A percentile compares a stretch with the other conserved stretches of the same genome.
These are phyloP conservation scores for Nyssa sinensis DNA, from an alignment of 148 eudicot species.

Conservation along the genomic window DNA sequence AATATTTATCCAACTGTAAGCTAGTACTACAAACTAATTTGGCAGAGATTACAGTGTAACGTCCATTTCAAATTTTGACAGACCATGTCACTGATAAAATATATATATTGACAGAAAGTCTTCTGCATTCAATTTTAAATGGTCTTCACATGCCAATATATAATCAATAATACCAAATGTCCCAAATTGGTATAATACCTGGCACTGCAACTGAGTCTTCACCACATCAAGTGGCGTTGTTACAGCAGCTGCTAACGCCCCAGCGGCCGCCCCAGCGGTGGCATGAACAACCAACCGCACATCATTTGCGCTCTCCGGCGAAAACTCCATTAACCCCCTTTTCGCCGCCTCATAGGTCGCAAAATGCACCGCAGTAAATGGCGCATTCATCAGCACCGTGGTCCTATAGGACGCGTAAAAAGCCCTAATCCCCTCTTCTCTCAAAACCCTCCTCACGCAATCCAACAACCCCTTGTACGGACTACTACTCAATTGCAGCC, in stretches of 20 bases:
- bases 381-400: constrained; percentile 90
- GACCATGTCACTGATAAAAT: no score
- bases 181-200: no score
- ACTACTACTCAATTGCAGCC: constrained; percentile 73
- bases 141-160: no score
- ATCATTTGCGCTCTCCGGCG: constrained; percentile 55
- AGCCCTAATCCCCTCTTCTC: constrained; percentile 79
- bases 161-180: no score
- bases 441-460: constrained; percentile 65
- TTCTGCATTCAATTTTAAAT: no score
- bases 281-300: constrained; percentile 81
- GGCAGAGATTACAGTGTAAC: no score
- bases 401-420: constrained; percentile 88
- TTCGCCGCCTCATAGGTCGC: constrained; percentile 91
- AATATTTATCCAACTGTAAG: no score
- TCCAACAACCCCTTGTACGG: constrained; percentile 73
- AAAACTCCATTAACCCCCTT: constrained; percentile 59
- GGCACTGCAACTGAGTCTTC: constrained; percentile 95
- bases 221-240: constrained; percentile 97
- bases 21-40: no score
- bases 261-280: constrained; percentile 92
- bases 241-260: constrained; percentile 71
- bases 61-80: no score
- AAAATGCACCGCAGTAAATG: constrained; percentile 87
- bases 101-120: no score